Evolutionary conservation across 176 grass and related monocot species (phyloP), one percentile per base, ranked within the genome.

Genomic region (Alopecurus myosuroides): DNA sequence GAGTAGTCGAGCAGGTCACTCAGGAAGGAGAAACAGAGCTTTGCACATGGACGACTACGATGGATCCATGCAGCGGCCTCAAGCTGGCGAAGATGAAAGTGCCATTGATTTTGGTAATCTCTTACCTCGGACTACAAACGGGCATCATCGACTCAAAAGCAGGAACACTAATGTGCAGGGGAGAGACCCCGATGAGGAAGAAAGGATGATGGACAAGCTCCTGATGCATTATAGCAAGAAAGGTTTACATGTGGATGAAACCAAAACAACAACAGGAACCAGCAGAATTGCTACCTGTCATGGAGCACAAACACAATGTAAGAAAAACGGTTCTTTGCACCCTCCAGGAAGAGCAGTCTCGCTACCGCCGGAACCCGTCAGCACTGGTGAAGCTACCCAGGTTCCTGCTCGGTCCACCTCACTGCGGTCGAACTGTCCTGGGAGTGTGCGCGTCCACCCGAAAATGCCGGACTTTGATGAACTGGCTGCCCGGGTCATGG

Each of bases 161-260:
- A 75, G 36, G 20, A 69, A 45, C 31, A 56, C 57, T 66, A 41
- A 69, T 12, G 41, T 4, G 6, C 11, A n/a, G 1, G 45, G 67
- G 5, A 42, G 77, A 28, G 79, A 81, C 13, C 30, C 61, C 1
- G 86, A 93, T 74, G 93, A 96, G 9, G 91, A 96, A 62, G 97
- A 99, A 83, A 95, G 37, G 67, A 89, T 91, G 81, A 80, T 94
- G 91, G 97, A 99, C 64, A 94, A 92, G 29, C 85, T 96, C 72
- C 52, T 96, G 64, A 81, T 84, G 64, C 81, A 96, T 37, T 89
- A 94, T 30, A 91, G 91, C 84, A 89, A 83, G 86, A 99, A 99
- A 85, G 78, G 91, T 83, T 57, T 79, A 34, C 72, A 36, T 17
- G 17, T 15, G 10, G 64, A 77, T 14, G 80, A 86, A 68, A 34